Conservation (phyloP, 2,329 filamentous ascomycete species). For the Fonsecaea monophora region DNA sequence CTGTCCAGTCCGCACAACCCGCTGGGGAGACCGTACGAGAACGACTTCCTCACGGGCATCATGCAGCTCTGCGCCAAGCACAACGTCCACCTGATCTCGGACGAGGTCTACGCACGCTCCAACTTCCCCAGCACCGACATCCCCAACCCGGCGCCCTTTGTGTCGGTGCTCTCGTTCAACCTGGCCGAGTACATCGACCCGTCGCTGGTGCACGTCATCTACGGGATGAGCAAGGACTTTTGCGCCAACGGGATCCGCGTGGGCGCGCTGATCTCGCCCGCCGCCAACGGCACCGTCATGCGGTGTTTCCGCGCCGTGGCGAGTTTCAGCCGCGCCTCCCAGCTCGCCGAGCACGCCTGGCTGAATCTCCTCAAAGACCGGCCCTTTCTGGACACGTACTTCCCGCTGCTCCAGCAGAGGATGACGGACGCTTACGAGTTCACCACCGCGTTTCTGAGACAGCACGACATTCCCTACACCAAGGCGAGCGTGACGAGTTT, state of each 20-base stretch:
- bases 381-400: constrained; percentile 30
- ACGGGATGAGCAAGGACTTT: constrained; percentile 37
- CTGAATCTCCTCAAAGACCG: constrained; percentile 32
- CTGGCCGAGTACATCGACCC: constrained; percentile 55
- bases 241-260: constrained; percentile 35
- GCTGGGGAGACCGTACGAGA: constrained; percentile 57
- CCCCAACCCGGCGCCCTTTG: constrained; percentile 48
- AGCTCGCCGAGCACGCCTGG: constrained; percentile 49
- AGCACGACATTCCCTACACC: constrained; percentile 29
- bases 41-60: constrained; percentile 49
- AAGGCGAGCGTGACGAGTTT: constrained; percentile 34
- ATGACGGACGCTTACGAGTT: constrained; percentile 35
- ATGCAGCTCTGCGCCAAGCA: constrained; percentile 59
- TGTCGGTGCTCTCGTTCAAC: constrained; percentile 57
- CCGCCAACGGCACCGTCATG: constrained; percentile 51
- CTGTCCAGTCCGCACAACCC: constrained; percentile 61
- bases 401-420: constrained; percentile 27
- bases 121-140: constrained; percentile 50
- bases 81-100: constrained; percentile 61
- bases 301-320: constrained; percentile 48
- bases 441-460: constrained; percentile 25
- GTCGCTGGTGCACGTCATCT: constrained; percentile 33
- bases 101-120: constrained; percentile 66
- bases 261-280: constrained; percentile 54
- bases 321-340: constrained; percentile 58